These are phyloP conservation scores for Coemansia sp. DNA, from an alignment of 192 early-diverging fungal genomes.

Conservation along the genomic window DNA sequence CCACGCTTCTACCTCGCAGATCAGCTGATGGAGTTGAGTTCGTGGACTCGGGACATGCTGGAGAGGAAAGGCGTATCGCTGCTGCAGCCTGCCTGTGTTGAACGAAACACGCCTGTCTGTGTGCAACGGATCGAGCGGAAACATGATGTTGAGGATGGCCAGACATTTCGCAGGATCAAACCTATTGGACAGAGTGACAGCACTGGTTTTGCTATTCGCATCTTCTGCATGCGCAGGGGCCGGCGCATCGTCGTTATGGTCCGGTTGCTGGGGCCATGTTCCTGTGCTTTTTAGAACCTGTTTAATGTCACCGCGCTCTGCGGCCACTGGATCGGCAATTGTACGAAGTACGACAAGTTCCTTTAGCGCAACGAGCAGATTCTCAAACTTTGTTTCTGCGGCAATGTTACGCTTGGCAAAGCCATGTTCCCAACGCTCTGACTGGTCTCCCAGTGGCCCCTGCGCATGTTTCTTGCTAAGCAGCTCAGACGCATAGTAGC, in stretches of 20 bases:
- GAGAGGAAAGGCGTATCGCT: constrained; percentile 40
- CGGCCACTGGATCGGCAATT: constrained; percentile 5
- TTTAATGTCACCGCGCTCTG: constrained; percentile 25
- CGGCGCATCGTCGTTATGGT: neutral
- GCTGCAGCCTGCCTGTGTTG: constrained; percentile 7
- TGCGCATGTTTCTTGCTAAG: constrained; percentile 25
- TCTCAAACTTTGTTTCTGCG: constrained; percentile 49
- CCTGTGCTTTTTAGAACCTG: neutral
- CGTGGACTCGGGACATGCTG: constrained; percentile 45
- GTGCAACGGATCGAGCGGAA: constrained; percentile 29
- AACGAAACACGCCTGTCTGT: constrained; percentile 4
- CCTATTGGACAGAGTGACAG: neutral
- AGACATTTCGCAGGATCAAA: constrained; percentile 32
- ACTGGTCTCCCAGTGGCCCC: constrained; percentile 38
- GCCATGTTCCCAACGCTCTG: constrained; percentile 49
- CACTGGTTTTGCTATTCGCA: neutral
- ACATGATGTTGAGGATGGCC: constrained; percentile 49
- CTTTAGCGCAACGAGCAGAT: constrained; percentile 48
- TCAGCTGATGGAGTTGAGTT: constrained; percentile 37
- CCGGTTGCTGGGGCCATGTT: neutral
- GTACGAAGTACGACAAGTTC: constrained; percentile 43
- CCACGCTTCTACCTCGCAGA: constrained; percentile 51
- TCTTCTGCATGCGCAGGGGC: neutral
- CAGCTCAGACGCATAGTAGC: constrained; percentile 20
- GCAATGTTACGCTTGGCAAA: constrained; percentile 50